Percentiles rank a stretch among this genome's conserved stretches.
Evolutionary conservation across 169 alveolate species (phyloP).

Genomic region (Plasmodium berghei): DNA sequence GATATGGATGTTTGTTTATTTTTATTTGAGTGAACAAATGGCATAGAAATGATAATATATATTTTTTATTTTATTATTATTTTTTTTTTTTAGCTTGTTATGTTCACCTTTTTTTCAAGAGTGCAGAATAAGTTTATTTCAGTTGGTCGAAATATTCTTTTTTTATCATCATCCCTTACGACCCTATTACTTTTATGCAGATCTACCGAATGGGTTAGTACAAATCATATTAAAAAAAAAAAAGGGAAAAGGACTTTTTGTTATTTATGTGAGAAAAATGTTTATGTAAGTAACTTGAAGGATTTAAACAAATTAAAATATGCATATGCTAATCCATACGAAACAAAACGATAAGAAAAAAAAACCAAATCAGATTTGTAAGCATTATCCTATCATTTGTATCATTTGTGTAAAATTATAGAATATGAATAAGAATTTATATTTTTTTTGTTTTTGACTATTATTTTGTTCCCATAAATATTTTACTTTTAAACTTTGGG

Average conservation of each 20-base stretch:
- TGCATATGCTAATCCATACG: slow-evolving; percentile 73
- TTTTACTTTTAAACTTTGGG: no score
- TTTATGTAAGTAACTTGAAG: slow-evolving; percentile 54
- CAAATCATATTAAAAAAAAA: slow-evolving; percentile 70
- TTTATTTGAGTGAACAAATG: not conserved
- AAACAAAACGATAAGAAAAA: slow-evolving; percentile 22
- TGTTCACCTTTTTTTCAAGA: slow-evolving; percentile 69
- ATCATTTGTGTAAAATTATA: no score
- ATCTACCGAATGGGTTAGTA: slow-evolving; percentile 75
- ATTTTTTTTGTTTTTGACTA: no score
- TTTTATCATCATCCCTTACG: slow-evolving; percentile 69
- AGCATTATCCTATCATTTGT: no score
- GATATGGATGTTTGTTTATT: not conserved
- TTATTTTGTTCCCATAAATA: no score
- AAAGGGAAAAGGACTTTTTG: slow-evolving; percentile 71
- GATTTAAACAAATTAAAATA: slow-evolving; percentile 65
- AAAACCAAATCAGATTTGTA: no score
- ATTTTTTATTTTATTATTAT: not conserved
- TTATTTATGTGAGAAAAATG: slow-evolving; percentile 71
- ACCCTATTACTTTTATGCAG: slow-evolving; percentile 42
- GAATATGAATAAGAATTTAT: no score
- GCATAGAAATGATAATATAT: not conserved
- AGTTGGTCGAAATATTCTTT: slow-evolving; percentile 64
- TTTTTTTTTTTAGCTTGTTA: slow-evolving; percentile 38
- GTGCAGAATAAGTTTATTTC: slow-evolving; percentile 56